Percentiles rank a stretch among this genome's conserved stretches.
Evolutionary conservation across 1,139 yeast species (phyloP).

Genomic region (Hemisphaericaspora xylanilytica): DNA sequence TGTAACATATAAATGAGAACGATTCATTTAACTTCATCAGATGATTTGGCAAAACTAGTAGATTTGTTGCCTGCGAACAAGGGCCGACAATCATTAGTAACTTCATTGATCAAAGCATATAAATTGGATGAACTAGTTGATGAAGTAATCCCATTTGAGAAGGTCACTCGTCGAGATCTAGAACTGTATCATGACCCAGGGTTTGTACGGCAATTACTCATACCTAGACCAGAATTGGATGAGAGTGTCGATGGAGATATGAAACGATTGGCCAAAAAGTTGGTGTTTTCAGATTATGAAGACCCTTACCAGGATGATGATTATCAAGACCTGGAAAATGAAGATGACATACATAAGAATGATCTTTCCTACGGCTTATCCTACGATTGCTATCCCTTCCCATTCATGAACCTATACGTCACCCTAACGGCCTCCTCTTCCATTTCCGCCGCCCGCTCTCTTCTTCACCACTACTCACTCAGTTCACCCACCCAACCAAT

Average conservation of each 20-base stretch:
- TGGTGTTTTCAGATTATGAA: constrained; percentile 7
- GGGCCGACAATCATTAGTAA: constrained; percentile 49
- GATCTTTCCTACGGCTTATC: constrained; percentile 22
- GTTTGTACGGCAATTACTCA: constrained; percentile 35
- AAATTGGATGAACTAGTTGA: constrained; percentile 25
- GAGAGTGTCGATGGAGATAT: constrained; percentile 4
- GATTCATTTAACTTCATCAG: constrained; percentile 24
- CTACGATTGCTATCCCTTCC: constrained; percentile 67
- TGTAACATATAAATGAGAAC: constrained; percentile 4
- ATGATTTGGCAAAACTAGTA: constrained; percentile 22
- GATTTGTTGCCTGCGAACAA: constrained; percentile 54
- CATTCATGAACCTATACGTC: constrained; percentile 51
- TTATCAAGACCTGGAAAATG: constrained; percentile 6
- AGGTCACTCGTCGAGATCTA: constrained; percentile 26
- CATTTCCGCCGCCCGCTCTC: constrained; percentile 44
- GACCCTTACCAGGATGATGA: constrained; percentile 28
- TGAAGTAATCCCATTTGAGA: constrained; percentile 23
- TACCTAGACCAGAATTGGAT: constrained; percentile 18
- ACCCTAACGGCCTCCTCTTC: constrained; percentile 57
- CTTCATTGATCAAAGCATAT: constrained; percentile 43
- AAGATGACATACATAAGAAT: constrained; percentile 8
- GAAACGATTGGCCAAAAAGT: constrained; percentile 3
- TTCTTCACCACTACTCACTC: constrained; percentile 14
- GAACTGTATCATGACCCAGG: constrained; percentile 37
- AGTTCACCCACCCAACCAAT: constrained; percentile 23